Base-by-base conservation (phyloP, 164 flowering plant species). In the Kingdonia uniflora region DNA sequence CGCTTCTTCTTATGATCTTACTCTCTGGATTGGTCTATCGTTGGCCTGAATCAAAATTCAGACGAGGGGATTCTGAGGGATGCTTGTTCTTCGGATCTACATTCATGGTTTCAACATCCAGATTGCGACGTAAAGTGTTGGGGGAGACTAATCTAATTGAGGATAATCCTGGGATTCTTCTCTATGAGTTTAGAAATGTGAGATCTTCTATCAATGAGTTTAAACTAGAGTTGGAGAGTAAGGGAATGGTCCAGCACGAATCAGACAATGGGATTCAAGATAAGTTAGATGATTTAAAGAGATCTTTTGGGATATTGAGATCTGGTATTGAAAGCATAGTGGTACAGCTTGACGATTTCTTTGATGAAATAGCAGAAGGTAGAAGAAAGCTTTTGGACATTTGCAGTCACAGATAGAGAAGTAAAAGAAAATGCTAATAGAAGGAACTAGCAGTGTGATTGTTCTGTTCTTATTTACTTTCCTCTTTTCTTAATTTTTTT, bases 291-390 rank as follows among this genome's bases (percentile, higher is more conserved):
- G 74, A 66, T 15, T 55, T 86, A 61, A 79, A 71, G 72, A 72
- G 69, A 6, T 74, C 74, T 59, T 79, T 86, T 68, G 94, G 82
- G 65, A 57, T 63, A 20, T 72, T 86, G 72, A 80, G 77, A 58
- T 65, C 73, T 50, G 97, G 95, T 0, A 70, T 73, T 56, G 97
- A 89, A 51, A 78, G 68, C 42, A 76, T 89, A 10, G 63, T 76
- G 42, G 81, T 75, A 8, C 94, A 89, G 58, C 78, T 86, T 70
- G 97, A 89, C 73, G 97, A 89, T 71, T 84, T 89, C 71, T 80
- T 86, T 65, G 97, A 89, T 78, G 97, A 89, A 64, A 89, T 89
- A 74, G 97, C 86, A 66, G 97, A 84, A 65, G 85, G 95, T 2
- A 89, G 97, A 71, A 84, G 82, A 80, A 86, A 74, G 73, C 85